phyloP scores from a whole-genome alignment of 805 yeast genomes.

The Myxozyma mucilagina region DNA sequence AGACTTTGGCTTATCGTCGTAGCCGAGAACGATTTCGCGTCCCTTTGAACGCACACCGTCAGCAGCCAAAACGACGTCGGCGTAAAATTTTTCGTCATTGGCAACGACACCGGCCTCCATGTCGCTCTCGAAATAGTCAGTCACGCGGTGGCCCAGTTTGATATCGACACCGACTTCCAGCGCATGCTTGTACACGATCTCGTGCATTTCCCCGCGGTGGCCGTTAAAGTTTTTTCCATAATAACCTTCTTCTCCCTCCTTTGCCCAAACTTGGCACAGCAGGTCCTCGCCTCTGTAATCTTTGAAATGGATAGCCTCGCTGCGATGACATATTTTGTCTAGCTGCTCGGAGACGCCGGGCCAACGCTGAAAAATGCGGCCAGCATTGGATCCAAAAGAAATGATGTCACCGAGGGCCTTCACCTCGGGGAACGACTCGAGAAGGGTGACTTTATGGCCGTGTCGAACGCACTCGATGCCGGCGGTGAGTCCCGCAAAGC shows the following conservation, averaged over 20 bases:
- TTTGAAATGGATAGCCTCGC: not conserved
- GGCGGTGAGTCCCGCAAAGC: slow-evolving; percentile 10
- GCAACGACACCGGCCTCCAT: slow-evolving; percentile 2
- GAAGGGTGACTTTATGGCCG: slow-evolving; percentile 3
- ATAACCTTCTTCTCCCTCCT: too few species aligned
- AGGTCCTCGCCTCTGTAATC: not conserved
- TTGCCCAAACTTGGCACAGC: slow-evolving; percentile 1
- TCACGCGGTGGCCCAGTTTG: slow-evolving; percentile 1
- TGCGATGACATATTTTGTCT: not conserved
- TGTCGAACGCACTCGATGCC: slow-evolving; percentile 4
- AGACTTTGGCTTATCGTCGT: slow-evolving; percentile 8
- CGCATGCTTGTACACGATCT: slow-evolving; percentile 1
- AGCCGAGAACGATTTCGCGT: slow-evolving; percentile 5
- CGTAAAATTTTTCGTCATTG: not conserved
- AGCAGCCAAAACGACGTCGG: slow-evolving; percentile 2
- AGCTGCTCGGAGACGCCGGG: slow-evolving; percentile 3
- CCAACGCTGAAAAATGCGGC: slow-evolving; percentile 6
- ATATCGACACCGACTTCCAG: slow-evolving; percentile 2
- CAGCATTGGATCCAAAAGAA: slow-evolving; percentile 4
- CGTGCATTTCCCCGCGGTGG: slow-evolving; percentile 2
- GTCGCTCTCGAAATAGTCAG: slow-evolving; percentile 3
- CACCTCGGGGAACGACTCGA: slow-evolving; percentile 8
- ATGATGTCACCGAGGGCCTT: slow-evolving; percentile 5
- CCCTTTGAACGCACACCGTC: slow-evolving; percentile 5
- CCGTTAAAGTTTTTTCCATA: slow-evolving; percentile 1